phyloP scores from a whole-genome alignment of 1,139 yeast genomes.

The Saccharomycopsis hybrid region DNA sequence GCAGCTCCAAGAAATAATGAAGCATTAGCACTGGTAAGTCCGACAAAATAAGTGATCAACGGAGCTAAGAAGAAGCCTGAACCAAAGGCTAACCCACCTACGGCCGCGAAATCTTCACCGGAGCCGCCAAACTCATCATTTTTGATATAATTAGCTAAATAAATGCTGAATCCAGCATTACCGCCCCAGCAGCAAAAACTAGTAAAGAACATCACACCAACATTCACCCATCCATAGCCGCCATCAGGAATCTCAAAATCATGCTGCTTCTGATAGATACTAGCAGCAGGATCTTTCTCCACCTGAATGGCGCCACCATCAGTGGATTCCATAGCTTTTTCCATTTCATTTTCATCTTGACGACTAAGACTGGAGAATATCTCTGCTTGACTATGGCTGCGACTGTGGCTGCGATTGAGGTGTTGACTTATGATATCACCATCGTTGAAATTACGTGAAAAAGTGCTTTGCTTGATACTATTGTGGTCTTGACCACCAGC shows the following conservation, averaged over 20 bases:
- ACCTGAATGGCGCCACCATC: too few species aligned
- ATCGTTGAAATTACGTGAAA: too few species aligned
- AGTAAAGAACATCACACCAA: conserved; percentile 44
- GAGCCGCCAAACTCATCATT: conserved; percentile 45
- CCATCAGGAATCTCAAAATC: conserved; percentile 37
- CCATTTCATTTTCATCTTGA: too few species aligned
- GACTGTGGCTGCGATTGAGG: too few species aligned
- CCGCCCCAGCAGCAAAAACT: conserved; percentile 63
- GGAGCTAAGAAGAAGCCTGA: conserved; percentile 52
- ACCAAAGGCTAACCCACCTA: conserved; percentile 60
- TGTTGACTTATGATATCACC: too few species aligned
- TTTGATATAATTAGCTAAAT: conserved; percentile 46
- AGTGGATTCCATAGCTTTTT: too few species aligned
- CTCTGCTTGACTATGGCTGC: too few species aligned
- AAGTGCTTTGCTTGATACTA: too few species aligned
- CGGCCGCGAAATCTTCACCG: conserved; percentile 50
- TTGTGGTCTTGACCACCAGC: too few species aligned
- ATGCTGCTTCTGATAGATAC: too few species aligned
- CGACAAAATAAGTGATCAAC: conserved; percentile 32
- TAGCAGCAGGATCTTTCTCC: too few species aligned
- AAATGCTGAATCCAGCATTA: conserved; percentile 58
- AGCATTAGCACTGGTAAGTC: conserved; percentile 25
- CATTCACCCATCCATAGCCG: conserved; percentile 61
- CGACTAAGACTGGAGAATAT: too few species aligned
- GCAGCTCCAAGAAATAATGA: conserved; percentile 36